Base-by-base conservation (phyloP, 2,329 filamentous ascomycete genomes). In the Fusarium sp. region DNA sequence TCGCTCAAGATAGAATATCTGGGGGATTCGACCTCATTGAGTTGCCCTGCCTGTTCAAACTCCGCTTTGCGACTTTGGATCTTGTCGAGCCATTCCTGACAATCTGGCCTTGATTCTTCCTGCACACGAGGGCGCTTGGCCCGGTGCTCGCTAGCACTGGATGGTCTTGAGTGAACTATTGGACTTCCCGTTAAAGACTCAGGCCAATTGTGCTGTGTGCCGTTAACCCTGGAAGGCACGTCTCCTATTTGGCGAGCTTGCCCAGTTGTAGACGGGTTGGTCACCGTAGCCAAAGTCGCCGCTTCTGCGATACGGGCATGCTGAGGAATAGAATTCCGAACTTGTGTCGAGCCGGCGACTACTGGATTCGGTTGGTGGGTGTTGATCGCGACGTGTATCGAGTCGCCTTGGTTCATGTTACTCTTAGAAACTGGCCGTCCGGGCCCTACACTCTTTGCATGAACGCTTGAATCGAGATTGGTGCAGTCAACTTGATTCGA, bases 1-100 rank as follows among this genome's bases (percentile, higher is more conserved):
- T 87, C 81, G 27, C 69, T 74, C 15, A 94, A 79, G 10, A 92
- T 82, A n/a, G 76, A 69, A 34, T 88, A 81, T 30, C 91, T 84
- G 25, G 80, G 80, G 46, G 75, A 73, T 63, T 87, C 87, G 4
- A 84, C 72, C n/a, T 69, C 68, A 57, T 77, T 77, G 22, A 77
- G 68, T 30, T 25, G 52, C 22, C 58, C 64, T 24, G 47, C 43
- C 22, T 38, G 63, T 15, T 57, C 47, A 30, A 53, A 67, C 24
- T 49, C 71, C 48, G 74, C 67, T 76, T 72, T 76, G 75, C 62
- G 58, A n/a, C 30, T 34, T 15, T 47, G 30, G 38, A 76, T 55
- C 34, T 15, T 20, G 30, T 56, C 48, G n/a, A 52, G 32, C 66
- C 71, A 73, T 54, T 58, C 30, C 62, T 27, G 20, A 45, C 58